These are phyloP conservation scores for Hibiscus trionum DNA, from an alignment of 345 rosid genomes.

Conservation along the genomic window DNA sequence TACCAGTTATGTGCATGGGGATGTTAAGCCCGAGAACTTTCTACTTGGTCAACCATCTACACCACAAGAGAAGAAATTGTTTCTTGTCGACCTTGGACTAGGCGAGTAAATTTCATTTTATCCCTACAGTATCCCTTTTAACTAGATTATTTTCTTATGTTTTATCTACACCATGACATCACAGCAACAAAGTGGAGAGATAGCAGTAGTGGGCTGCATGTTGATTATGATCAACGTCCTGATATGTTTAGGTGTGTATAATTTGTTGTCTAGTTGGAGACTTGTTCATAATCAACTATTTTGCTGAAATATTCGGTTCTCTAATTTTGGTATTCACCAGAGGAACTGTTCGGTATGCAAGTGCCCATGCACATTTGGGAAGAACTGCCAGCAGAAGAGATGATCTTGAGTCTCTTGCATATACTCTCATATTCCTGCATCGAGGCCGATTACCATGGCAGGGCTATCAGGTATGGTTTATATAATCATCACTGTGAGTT, in stretches of 20 bases:
- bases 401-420: slow-evolving; percentile 97
- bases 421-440: slow-evolving; percentile 84
- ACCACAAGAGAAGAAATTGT: slow-evolving; percentile 74
- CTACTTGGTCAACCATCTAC: slow-evolving; percentile 91
- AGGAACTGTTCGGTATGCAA: slow-evolving; percentile 97
- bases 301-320: neutral
- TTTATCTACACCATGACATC: slow-evolving; percentile 10
- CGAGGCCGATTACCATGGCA: slow-evolving; percentile 99
- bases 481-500: neutral
- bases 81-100: slow-evolving; percentile 92
- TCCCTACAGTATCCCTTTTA: neutral
- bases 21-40: slow-evolving; percentile 95
- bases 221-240: slow-evolving; percentile 97
- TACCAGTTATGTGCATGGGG: slow-evolving; percentile 91
- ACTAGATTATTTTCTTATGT: slow-evolving; percentile 10
- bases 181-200: slow-evolving; percentile 97
- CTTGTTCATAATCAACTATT: neutral
- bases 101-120: slow-evolving; percentile 31
- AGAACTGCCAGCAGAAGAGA: slow-evolving; percentile 97
- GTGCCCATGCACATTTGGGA: slow-evolving; percentile 97
- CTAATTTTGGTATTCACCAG: slow-evolving; percentile 27
- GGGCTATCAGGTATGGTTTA: slow-evolving; percentile 73
- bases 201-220: slow-evolving; percentile 64
- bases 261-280: slow-evolving; percentile 8
- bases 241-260: slow-evolving; percentile 80